Base-by-base conservation (phyloP, 352 stramenopile species). In the Phytophthora meadii region DNA sequence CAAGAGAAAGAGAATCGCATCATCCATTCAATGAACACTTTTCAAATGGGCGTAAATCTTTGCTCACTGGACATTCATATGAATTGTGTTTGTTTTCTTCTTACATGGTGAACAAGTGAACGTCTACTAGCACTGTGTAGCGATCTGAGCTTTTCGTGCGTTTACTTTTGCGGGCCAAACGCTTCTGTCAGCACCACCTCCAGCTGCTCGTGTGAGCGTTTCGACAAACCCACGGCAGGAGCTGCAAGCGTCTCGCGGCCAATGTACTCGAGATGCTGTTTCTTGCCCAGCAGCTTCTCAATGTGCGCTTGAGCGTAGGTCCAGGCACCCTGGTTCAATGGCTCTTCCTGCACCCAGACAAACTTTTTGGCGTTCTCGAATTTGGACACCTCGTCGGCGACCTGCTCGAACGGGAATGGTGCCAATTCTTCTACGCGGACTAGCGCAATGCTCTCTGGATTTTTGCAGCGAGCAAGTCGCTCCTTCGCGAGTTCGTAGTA, bases 401-500 rank as follows among this genome's bases (percentile, higher is more conserved):
- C 69, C 17, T 92, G 82, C 51, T 86, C 66, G 50, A 90, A 90
- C 51, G 87, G 87, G 68, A 95, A 95, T n/a, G 87, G 87, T n/a
- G 87, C 84, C 44, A 94, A 70, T 62, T 95, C 85, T 76, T 95
- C 87, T 27, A 95, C 14, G 47, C 87, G 86, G 27, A 94, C 58
- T 37, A 95, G 85, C 17, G 85, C 86, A 40, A 89, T 81, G 36
- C 80, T 76, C 4, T 84, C 65, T 0, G 77, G 69, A 36, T 77
- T 65, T 19, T 69, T 76, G n/a, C 71, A 68, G 15, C 79, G 82
- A 8, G 65, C 69, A 48, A 74, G 72, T 14, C 86, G 82, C 48
- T 90, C 82, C 55, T 84, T 85, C 27, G 88, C 78, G 12, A 95
- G 75, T 24, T 95, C 87, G 59, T 95, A 95, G 70, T 92, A 95